A percentile compares a stretch with the other conserved stretches of the same genome.
phyloP scores from a whole-genome alignment of 1,284 basidiomycete species.

The Sphaerobolus stellatus region DNA sequence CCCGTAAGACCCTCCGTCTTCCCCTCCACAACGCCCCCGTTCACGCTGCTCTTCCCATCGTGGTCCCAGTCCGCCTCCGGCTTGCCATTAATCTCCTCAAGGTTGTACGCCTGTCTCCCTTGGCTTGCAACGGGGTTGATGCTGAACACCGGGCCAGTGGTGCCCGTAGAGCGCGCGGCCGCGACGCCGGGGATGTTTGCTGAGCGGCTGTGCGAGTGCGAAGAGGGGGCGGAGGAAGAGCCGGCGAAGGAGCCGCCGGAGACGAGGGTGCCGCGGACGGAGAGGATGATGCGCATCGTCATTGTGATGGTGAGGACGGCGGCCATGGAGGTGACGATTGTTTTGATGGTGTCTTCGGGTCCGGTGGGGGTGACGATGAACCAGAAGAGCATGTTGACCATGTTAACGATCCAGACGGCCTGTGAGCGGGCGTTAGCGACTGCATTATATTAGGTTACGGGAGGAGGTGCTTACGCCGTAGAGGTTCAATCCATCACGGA shows the following conservation, averaged over 20 bases:
- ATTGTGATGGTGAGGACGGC: slow-evolving; percentile 80
- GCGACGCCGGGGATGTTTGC: slow-evolving; percentile 39
- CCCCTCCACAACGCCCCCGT: slow-evolving; percentile 51
- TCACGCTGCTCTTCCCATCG: slow-evolving; percentile 57
- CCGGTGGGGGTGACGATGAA: slow-evolving; percentile 70
- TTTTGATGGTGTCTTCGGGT: slow-evolving; percentile 64
- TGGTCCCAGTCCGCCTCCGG: slow-evolving; percentile 35
- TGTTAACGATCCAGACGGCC: slow-evolving; percentile 74
- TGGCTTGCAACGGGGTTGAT: slow-evolving; percentile 23
- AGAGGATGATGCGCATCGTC: slow-evolving; percentile 79
- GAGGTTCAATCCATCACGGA: slow-evolving; percentile 80
- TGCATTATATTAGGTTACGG: slow-evolving; percentile 8
- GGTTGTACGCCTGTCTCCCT: slow-evolving; percentile 56
- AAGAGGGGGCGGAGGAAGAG: slow-evolving; percentile 19
- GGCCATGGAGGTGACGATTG: slow-evolving; percentile 76
- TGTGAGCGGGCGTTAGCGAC: slow-evolving; percentile 23
- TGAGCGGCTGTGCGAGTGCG: slow-evolving; percentile 16
- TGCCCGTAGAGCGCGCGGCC: slow-evolving; percentile 35
- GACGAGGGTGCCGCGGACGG: slow-evolving; percentile 67
- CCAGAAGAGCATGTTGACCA: slow-evolving; percentile 78
- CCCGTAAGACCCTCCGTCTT: too few species aligned
- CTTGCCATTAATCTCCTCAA: slow-evolving; percentile 62
- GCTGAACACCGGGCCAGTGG: slow-evolving; percentile 34
- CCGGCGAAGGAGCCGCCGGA: slow-evolving; percentile 66
- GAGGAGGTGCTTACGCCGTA: slow-evolving; percentile 58